phyloP scores from a whole-genome alignment of 306 rosid species.

The Cucurbita ficifolia region DNA sequence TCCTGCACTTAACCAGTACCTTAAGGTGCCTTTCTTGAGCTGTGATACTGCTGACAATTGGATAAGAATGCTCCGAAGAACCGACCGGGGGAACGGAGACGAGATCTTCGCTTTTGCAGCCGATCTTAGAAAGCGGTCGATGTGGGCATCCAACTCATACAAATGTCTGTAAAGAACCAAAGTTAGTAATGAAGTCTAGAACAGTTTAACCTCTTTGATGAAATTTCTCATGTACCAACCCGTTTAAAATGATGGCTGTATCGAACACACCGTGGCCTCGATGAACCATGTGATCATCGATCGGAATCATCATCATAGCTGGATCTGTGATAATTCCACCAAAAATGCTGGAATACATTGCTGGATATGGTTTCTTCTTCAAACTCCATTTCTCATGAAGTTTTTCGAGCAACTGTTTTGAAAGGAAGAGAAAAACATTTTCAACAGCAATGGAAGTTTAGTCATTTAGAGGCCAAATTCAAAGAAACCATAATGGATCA shows the following conservation, averaged over 20 bases:
- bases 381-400: conserved; percentile 60
- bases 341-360: conserved; percentile 83
- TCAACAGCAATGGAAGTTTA: background rate
- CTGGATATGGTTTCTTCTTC: conserved; percentile 49
- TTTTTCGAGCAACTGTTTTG: conserved; percentile 60
- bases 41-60: conserved; percentile 61
- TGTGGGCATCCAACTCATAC: conserved; percentile 73
- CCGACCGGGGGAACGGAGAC: conserved; percentile 40
- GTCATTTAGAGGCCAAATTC: background rate
- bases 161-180: conserved; percentile 30
- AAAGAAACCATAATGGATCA: background rate
- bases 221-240: conserved; percentile 25
- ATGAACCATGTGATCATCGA: conserved; percentile 95
- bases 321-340: conserved; percentile 92
- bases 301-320: conserved; percentile 70
- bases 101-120: conserved; percentile 63
- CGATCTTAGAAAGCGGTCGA: conserved; percentile 65
- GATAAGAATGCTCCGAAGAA: conserved; percentile 62
- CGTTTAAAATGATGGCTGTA: conserved; percentile 61
- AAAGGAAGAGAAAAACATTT: background rate
- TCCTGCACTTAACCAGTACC: conserved; percentile 87
- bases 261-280: conserved; percentile 94
- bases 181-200: background rate
- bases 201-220: background rate
- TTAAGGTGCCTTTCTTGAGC: conserved; percentile 58